These are phyloP conservation scores for Cordyceps javanica DNA, from an alignment of 2,329 filamentous ascomycete genomes.

Conservation along the genomic window DNA sequence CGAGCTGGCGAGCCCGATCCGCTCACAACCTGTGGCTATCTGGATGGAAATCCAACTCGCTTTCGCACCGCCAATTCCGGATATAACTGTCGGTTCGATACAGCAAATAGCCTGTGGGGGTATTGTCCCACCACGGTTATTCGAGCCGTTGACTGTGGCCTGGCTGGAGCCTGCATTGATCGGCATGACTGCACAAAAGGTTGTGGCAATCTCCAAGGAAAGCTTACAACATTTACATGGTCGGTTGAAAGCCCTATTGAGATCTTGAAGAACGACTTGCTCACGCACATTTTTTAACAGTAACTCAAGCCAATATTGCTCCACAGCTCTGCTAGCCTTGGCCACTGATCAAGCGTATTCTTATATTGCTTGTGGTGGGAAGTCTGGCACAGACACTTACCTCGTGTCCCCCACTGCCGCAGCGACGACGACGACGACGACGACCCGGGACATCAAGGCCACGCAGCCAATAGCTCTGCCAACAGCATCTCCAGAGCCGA, in stretches of 20 bases:
- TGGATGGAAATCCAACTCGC: not conserved
- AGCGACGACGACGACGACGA: not conserved
- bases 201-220: slow-evolving; percentile 23
- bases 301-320: slow-evolving; percentile 23
- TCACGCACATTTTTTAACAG: slow-evolving; percentile 2
- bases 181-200: slow-evolving; percentile 15
- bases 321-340: slow-evolving; percentile 27
- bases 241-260: slow-evolving; percentile 14
- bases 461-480: not conserved
- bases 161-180: slow-evolving; percentile 8
- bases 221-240: slow-evolving; percentile 31
- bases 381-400: slow-evolving; percentile 21
- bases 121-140: slow-evolving; percentile 7
- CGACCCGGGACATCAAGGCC: slow-evolving; percentile 10
- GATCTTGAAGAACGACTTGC: not conserved
- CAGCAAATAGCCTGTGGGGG: slow-evolving; percentile 5
- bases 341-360: slow-evolving; percentile 27
- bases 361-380: slow-evolving; percentile 29
- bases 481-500: not conserved
- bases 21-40: slow-evolving; percentile 13
- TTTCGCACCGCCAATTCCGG: slow-evolving; percentile 5
- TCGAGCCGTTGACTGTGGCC: slow-evolving; percentile 3
- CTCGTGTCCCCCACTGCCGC: slow-evolving; percentile 16
- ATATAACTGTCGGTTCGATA: slow-evolving; percentile 7
- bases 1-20: not conserved